These are phyloP conservation scores for Peniophora sp. DNA, from an alignment of 1,284 basidiomycete species.

Conservation along the genomic window DNA sequence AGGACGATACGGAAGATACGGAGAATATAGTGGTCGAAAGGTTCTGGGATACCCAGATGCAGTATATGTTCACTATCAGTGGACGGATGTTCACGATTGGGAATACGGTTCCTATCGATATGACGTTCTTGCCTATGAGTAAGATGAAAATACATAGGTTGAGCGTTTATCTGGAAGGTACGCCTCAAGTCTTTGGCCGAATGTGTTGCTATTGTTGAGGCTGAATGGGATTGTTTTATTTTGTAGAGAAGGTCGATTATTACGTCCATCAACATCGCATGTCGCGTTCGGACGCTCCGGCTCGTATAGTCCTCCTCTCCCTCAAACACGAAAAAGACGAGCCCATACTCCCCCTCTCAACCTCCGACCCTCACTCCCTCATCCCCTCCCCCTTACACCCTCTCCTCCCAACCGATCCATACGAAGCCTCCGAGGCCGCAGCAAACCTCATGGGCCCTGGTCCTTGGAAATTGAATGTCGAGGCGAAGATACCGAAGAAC, in stretches of 20 bases:
- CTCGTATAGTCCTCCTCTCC: conserved; percentile 61
- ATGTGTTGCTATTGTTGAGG: not conserved
- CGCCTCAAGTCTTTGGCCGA: too few relatives aligned
- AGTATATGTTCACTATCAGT: conserved; percentile 76
- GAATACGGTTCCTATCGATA: conserved; percentile 72
- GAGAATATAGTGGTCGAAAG: conserved; percentile 85
- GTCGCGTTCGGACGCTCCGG: conserved; percentile 71
- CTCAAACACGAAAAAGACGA: conserved; percentile 49
- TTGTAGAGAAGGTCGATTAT: conserved; percentile 79
- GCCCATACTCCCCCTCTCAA: conserved; percentile 62
- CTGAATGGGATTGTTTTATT: conserved; percentile 32
- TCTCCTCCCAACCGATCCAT: conserved; percentile 28
- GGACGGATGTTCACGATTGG: conserved; percentile 83
- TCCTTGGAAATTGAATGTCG: conserved; percentile 60
- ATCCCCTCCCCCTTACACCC: conserved; percentile 45
- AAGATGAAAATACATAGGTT: conserved; percentile 84
- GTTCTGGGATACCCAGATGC: conserved; percentile 89
- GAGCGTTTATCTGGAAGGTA: conserved; percentile 79
- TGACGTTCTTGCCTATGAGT: conserved; percentile 78
- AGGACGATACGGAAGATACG: conserved; percentile 74
- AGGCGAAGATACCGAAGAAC: conserved; percentile 44
- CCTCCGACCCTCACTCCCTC: conserved; percentile 47
- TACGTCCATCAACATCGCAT: conserved; percentile 63
- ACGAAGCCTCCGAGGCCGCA: conserved; percentile 43
- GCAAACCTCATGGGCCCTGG: conserved; percentile 68